A percentile compares a stretch with the other conserved stretches of the same genome.
phyloP scores from a whole-genome alignment of 768 basidiomycete species.

The Termitomyces sp. region DNA sequence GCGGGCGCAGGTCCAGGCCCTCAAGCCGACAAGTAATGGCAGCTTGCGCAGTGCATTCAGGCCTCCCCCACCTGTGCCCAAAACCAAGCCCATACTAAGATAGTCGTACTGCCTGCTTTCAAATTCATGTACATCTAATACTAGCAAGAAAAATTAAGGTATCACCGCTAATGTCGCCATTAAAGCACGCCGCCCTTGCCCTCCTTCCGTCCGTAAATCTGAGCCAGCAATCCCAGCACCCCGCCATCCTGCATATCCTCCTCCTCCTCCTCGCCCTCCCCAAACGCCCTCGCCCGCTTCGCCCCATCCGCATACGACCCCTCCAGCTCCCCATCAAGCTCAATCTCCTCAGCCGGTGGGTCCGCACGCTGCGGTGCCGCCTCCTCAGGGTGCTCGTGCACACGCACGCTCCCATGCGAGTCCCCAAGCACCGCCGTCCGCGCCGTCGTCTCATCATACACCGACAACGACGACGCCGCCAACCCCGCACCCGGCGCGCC shows the following conservation, averaged over 20 bases:
- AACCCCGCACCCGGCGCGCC: slow-evolving; percentile 39
- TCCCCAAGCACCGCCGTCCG: slow-evolving; percentile 73
- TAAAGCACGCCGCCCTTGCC: slow-evolving; percentile 43
- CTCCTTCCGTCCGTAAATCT: slow-evolving; percentile 73
- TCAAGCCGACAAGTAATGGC: slow-evolving; percentile 24
- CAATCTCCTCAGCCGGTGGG: slow-evolving; percentile 39
- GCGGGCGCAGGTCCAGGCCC: slow-evolving; percentile 40
- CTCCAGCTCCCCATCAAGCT: slow-evolving; percentile 51
- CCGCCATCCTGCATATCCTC: slow-evolving; percentile 78
- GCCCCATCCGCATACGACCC: slow-evolving; percentile 75
- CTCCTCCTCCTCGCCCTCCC: slow-evolving; percentile 50
- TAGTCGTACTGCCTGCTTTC: slow-evolving; percentile 11
- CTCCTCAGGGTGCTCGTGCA: background rate
- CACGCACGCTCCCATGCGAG: slow-evolving; percentile 53
- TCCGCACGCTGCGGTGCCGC: slow-evolving; percentile 17
- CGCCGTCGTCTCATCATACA: slow-evolving; percentile 53
- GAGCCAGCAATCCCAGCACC: slow-evolving; percentile 77
- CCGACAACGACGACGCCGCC: slow-evolving; percentile 27
- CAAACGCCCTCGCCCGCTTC: slow-evolving; percentile 31
- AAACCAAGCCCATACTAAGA: slow-evolving; percentile 23
- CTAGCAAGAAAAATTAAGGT: slow-evolving; percentile 9
- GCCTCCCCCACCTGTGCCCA: slow-evolving; percentile 10
- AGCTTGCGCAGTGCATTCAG: slow-evolving; percentile 17
- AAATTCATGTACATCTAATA: background rate
- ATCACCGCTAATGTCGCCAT: background rate